These are phyloP conservation scores for Colletotrichum coccodes DNA, from an alignment of 2,329 filamentous ascomycete species.

Conservation along the genomic window DNA sequence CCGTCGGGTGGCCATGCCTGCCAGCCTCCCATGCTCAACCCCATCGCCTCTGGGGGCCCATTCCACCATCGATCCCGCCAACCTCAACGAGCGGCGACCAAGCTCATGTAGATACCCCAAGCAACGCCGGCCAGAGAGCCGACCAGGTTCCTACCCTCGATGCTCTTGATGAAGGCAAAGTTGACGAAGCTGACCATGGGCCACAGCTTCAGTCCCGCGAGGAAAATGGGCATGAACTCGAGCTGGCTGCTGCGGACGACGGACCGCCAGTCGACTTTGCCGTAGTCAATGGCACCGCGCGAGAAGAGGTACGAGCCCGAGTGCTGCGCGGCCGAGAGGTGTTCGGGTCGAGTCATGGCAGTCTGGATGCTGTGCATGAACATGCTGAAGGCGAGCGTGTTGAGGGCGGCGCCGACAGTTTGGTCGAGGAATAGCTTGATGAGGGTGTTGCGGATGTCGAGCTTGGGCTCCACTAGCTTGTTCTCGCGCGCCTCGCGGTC, in stretches of 20 bases:
- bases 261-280: constrained; percentile 53
- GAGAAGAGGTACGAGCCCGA: constrained; percentile 42
- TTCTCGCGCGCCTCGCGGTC: constrained; percentile 47
- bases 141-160: constrained; percentile 76
- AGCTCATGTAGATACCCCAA: constrained; percentile 81
- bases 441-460: constrained; percentile 71
- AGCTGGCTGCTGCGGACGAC: constrained; percentile 55
- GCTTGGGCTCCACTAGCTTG: constrained; percentile 57
- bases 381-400: constrained; percentile 72
- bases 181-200: constrained; percentile 76
- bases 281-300: constrained; percentile 54
- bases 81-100: constrained; percentile 56
- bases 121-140: constrained; percentile 77
- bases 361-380: constrained; percentile 67
- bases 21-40: background rate
- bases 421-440: constrained; percentile 78
- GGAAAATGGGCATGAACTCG: constrained; percentile 73
- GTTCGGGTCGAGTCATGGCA: constrained; percentile 52
- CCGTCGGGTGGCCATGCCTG: background rate
- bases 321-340: constrained; percentile 46
- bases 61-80: background rate
- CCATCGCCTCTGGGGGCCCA: background rate
- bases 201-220: constrained; percentile 77
- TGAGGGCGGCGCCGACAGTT: constrained; percentile 71
- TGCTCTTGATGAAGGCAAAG: constrained; percentile 75